These are phyloP conservation scores for Colletotrichum trifolii DNA, from an alignment of 2,329 filamentous ascomycete genomes.

Conservation along the genomic window DNA sequence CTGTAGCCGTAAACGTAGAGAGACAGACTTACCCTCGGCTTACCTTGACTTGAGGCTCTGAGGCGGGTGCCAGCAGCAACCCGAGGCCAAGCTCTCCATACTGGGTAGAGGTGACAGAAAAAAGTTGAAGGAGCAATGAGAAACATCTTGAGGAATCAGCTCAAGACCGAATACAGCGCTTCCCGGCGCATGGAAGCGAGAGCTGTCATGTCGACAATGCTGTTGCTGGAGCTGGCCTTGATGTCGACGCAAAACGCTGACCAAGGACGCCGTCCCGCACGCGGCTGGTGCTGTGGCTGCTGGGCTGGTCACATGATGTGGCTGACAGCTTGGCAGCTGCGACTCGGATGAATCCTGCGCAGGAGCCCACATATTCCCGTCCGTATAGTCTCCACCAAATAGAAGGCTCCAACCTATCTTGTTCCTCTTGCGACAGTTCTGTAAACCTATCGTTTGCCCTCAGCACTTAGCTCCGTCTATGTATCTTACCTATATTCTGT, in stretches of 20 bases:
- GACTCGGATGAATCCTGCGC: no score
- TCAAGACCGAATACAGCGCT: constrained; percentile 10
- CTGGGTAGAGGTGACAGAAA: not conserved
- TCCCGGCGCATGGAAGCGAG: constrained; percentile 16
- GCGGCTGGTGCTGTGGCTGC: constrained; percentile 32
- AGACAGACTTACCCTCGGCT: constrained; percentile 31
- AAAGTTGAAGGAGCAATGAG: not conserved
- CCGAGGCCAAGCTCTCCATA: constrained; percentile 20
- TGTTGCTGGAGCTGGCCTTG: constrained; percentile 34
- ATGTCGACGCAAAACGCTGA: constrained; percentile 36
- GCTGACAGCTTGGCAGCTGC: not conserved
- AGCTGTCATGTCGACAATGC: constrained; percentile 24
- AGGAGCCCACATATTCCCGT: no score
- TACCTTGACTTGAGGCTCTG: constrained; percentile 34
- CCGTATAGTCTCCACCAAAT: no score
- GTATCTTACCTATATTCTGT: no score
- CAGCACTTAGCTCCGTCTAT: no score
- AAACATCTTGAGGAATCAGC: not conserved
- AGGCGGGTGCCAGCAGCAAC: constrained; percentile 31
- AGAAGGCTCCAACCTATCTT: no score
- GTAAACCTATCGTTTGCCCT: no score
- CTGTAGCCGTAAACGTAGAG: constrained; percentile 2
- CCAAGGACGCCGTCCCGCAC: constrained; percentile 36
- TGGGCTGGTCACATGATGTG: constrained; percentile 9
- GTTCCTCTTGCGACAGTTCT: no score